Percentiles rank a stretch among this genome's conserved stretches.
phyloP scores from a whole-genome alignment of 2,329 filamentous ascomycete species.

The Neofusicoccum laricinum region DNA sequence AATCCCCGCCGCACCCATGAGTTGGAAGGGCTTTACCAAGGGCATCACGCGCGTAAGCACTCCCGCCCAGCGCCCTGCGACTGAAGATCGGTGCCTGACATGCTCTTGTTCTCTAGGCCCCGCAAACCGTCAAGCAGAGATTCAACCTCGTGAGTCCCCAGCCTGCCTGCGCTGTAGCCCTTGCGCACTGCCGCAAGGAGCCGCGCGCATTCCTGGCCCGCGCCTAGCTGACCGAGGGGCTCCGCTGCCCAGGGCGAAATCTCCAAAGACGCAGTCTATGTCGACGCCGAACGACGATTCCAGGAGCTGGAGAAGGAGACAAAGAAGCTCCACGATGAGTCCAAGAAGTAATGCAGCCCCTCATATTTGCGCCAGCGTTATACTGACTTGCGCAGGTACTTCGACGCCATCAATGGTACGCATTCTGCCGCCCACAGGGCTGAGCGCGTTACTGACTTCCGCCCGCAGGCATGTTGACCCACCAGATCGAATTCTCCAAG shows the following conservation, averaged over 20 bases:
- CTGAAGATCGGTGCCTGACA: conserved; percentile 5
- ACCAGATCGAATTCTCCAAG: conserved; percentile 98
- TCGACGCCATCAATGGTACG: conserved; percentile 88
- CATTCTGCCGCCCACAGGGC: background rate
- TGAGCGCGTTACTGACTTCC: background rate
- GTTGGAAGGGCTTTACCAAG: conserved; percentile 95
- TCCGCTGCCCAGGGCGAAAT: conserved; percentile 64
- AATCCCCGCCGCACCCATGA: conserved; percentile 58
- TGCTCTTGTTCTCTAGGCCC: conserved; percentile 56
- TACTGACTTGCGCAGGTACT: conserved; percentile 59
- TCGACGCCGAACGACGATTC: conserved; percentile 91
- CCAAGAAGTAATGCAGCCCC: conserved; percentile 62
- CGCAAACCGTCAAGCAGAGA: conserved; percentile 84
- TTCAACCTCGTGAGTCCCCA: conserved; percentile 70
- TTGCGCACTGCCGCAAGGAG: background rate
- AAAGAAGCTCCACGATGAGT: conserved; percentile 95
- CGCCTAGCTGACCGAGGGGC: conserved; percentile 18
- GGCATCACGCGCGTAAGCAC: conserved; percentile 73
- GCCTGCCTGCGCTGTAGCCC: background rate
- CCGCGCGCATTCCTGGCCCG: conserved; percentile 11
- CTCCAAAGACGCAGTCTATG: conserved; percentile 92
- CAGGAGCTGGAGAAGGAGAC: conserved; percentile 92
- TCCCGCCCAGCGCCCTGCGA: conserved; percentile 4
- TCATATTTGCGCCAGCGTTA: background rate
- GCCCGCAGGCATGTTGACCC: conserved; percentile 74